phyloP scores from a whole-genome alignment of 805 yeast species.

The Limtongia smithiae region DNA sequence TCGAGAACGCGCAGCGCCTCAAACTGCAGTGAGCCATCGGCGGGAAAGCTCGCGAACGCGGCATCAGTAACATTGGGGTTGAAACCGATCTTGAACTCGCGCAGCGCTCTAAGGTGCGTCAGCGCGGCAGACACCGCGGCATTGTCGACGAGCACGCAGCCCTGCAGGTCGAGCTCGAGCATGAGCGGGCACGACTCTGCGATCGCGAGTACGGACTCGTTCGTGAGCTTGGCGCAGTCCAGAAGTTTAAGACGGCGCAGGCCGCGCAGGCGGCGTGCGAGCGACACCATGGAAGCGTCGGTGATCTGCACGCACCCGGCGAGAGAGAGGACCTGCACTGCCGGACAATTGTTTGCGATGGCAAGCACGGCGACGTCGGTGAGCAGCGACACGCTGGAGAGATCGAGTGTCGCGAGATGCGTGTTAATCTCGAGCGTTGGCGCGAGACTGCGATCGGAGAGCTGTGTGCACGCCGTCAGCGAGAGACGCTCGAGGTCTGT shows the following conservation, averaged over 20 bases:
- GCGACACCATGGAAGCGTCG: conserved; percentile 56
- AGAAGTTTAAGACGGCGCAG: conserved; percentile 80
- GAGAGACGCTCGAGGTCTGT: conserved; percentile 79
- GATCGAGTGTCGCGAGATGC: conserved; percentile 77
- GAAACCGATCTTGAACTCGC: conserved; percentile 73
- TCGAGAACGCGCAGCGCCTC: conserved; percentile 78
- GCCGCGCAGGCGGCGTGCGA: conserved; percentile 64
- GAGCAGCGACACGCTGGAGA: conserved; percentile 69
- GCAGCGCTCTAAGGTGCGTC: conserved; percentile 59
- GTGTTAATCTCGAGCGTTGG: conserved; percentile 61
- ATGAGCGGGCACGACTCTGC: conserved; percentile 70
- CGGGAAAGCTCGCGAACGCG: conserved; percentile 43
- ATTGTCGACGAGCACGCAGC: conserved; percentile 71
- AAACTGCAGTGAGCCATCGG: conserved; percentile 22
- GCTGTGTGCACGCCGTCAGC: conserved; percentile 68
- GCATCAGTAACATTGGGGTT: conserved; percentile 66
- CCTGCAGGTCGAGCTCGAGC: conserved; percentile 86
- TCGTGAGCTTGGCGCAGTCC: conserved; percentile 63
- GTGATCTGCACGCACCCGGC: conserved; percentile 76
- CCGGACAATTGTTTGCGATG: conserved; percentile 64
- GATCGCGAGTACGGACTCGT: conserved; percentile 56
- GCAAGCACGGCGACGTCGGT: conserved; percentile 67
- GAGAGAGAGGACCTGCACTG: conserved; percentile 85
- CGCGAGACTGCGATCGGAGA: conserved; percentile 60
- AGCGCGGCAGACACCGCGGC: conserved; percentile 56